Conservation (phyloP, 768 basidiomycete genomes). For the Kwoniella shandongensis region DNA sequence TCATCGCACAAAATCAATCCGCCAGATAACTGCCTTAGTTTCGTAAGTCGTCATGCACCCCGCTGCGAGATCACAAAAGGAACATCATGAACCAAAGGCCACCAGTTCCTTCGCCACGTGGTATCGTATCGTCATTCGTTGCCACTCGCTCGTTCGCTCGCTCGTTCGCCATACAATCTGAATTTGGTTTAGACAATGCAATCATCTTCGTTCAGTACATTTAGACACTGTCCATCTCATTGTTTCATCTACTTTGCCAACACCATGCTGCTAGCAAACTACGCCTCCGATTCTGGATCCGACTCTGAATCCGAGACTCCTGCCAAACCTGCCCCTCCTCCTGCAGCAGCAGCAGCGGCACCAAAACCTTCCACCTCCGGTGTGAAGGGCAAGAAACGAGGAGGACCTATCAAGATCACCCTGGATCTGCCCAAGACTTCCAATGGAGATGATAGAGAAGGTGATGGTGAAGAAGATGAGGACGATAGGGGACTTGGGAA, state of each 20-base stretch:
- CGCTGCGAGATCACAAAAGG: too few relatives aligned
- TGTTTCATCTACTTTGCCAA: neutral
- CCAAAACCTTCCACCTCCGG: conserved; percentile 11
- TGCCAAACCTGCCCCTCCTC: conserved; percentile 1
- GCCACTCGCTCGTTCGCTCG: too few relatives aligned
- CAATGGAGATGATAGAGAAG: conserved; percentile 2
- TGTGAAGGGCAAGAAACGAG: conserved; percentile 23
- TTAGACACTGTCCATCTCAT: neutral
- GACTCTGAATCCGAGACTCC: conserved; percentile 31
- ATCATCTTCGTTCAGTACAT: too few relatives aligned
- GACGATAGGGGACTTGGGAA: conserved; percentile 8
- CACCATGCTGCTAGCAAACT: conserved; percentile 45
- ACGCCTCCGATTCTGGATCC: conserved; percentile 44
- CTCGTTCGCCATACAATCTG: too few relatives aligned
- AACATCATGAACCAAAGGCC: too few relatives aligned
- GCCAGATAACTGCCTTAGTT: too few relatives aligned
- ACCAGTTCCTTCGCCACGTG: too few relatives aligned
- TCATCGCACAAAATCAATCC: too few relatives aligned
- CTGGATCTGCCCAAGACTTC: conserved; percentile 39
- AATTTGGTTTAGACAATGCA: too few relatives aligned
- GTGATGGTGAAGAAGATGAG: conserved; percentile 12
- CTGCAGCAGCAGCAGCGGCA: conserved; percentile 1
- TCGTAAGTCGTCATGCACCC: too few relatives aligned
- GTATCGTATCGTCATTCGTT: too few relatives aligned
- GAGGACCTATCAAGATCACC: conserved; percentile 43